Evolutionary conservation across 169 alveolate species (phyloP).

Genomic region (Plasmodium gonderi): DNA sequence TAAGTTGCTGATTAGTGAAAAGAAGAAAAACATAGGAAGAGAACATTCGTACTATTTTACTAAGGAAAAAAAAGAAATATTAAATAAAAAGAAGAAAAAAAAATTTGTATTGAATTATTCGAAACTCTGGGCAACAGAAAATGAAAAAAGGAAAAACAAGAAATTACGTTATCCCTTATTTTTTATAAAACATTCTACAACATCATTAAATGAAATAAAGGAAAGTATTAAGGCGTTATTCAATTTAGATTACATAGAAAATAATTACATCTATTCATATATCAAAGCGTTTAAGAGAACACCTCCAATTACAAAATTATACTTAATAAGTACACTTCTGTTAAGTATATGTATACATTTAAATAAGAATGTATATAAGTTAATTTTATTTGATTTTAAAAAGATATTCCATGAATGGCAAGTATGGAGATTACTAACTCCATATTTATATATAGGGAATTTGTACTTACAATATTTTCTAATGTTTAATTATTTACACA

Average conservation of each 20-base stretch:
- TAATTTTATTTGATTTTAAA: conserved; percentile 75
- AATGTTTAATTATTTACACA: conserved; percentile 78
- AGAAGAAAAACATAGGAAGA: neutral
- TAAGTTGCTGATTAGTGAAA: neutral
- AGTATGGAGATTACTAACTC: conserved; percentile 82
- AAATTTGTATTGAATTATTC: conserved; percentile 46
- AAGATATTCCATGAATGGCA: conserved; percentile 76
- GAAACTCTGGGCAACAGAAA: neutral
- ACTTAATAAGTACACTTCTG: conserved; percentile 30
- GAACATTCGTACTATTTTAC: conserved; percentile 6
- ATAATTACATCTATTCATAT: conserved; percentile 27
- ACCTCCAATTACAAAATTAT: conserved; percentile 68
- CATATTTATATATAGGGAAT: conserved; percentile 82
- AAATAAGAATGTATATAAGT: conserved; percentile 62
- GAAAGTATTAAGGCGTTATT: conserved; percentile 54
- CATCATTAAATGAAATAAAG: conserved; percentile 38
- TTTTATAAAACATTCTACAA: conserved; percentile 17
- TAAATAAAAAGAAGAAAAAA: conserved; percentile 46
- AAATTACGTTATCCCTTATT: neutral
- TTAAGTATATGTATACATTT: conserved; percentile 54
- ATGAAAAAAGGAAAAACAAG: neutral
- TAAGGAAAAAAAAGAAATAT: conserved; percentile 27
- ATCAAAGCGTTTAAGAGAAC: conserved; percentile 63
- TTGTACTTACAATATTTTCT: conserved; percentile 80
- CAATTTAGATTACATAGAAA: conserved; percentile 66